phyloP scores from a whole-genome alignment of 495 filamentous ascomycete genomes.

The Massariosphaeria phaeospora region DNA sequence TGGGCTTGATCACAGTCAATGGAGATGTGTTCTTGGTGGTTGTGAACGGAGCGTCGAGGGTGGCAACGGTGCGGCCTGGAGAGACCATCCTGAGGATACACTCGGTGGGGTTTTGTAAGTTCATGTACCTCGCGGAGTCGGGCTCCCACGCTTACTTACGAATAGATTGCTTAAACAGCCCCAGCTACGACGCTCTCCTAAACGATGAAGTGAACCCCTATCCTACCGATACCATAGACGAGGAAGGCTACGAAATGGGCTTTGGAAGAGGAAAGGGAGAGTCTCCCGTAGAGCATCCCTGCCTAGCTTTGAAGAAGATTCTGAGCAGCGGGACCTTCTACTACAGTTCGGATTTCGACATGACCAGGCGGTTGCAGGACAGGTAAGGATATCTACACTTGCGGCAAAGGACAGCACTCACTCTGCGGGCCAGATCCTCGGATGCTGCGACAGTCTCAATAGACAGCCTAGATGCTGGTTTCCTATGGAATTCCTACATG shows the following conservation, averaged over 20 bases:
- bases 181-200: constrained; percentile 71
- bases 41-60: constrained; percentile 69
- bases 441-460: constrained; percentile 40
- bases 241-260: constrained; percentile 52
- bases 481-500: constrained; percentile 98
- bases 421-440: constrained; percentile 30
- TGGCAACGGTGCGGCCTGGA: constrained; percentile 76
- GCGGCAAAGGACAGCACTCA: too few species aligned
- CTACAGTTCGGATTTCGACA: constrained; percentile 93
- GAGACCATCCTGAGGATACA: constrained; percentile 85
- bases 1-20: constrained; percentile 81
- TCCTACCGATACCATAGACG: constrained; percentile 48
- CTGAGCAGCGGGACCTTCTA: constrained; percentile 95
- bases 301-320: constrained; percentile 81
- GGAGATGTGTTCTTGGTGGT: constrained; percentile 89
- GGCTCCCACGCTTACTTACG: neutral
- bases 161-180: constrained; percentile 74
- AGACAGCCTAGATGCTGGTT: constrained; percentile 69
- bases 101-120: constrained; percentile 77
- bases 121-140: neutral
- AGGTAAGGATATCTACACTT: constrained; percentile 56
- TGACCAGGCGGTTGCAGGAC: constrained; percentile 89
- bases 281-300: constrained; percentile 73
- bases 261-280: constrained; percentile 60
- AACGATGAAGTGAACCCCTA: constrained; percentile 56